Evolutionary conservation across 352 stramenopile species (phyloP), one percentile per base, ranked within the genome.

Genomic region (Globisporangium spiculum): DNA sequence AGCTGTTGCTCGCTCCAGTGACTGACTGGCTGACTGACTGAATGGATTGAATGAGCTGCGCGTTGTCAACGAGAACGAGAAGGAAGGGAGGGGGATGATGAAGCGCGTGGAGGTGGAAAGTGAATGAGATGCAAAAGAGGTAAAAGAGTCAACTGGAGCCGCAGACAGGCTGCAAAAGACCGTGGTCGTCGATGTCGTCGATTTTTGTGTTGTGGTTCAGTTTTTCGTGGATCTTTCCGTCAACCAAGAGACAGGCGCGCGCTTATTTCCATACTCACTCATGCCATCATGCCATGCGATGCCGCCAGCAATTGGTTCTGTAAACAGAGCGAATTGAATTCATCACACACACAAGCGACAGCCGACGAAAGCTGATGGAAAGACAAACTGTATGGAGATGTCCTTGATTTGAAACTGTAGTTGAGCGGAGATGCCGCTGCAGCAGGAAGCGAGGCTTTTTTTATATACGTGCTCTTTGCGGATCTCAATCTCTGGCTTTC

Each of bases 191-290:
- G 18, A 27, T 38, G 32, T 38, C 32, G 53, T 32, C 14, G 24
- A 41, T 34, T 59, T 59, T n/a, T 38, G 26, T 61, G 8, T 41
- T n/a, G 56, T 50, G 56, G 30, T 61, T 61, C 56, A 48, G 55
- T 16, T 61, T 61, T 46, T 22, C 12, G 10, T 20, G 24, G 18
- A 7, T 18, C 14, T 46, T 62, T 62, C 22, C 32, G 56, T 16
- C 56, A 52, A 62, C 32, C 32, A 62, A 50, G 56, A 62, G 56
- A 62, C 32, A 62, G 56, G 56, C 55, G 53, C 14, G 4, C 22
- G 22, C 9, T 26, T 7, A n/a, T 24, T 34, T 59, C 38, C 53
- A 20, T 4, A 4, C 26, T 60, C 27, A 32, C 18, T 61, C 32
- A 30, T 12, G 8, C 32, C 26, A 38, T 36, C 22, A 50, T 50